phyloP scores from a whole-genome alignment of 2,329 filamentous ascomycete species.

The Leptographium galeiforme region DNA sequence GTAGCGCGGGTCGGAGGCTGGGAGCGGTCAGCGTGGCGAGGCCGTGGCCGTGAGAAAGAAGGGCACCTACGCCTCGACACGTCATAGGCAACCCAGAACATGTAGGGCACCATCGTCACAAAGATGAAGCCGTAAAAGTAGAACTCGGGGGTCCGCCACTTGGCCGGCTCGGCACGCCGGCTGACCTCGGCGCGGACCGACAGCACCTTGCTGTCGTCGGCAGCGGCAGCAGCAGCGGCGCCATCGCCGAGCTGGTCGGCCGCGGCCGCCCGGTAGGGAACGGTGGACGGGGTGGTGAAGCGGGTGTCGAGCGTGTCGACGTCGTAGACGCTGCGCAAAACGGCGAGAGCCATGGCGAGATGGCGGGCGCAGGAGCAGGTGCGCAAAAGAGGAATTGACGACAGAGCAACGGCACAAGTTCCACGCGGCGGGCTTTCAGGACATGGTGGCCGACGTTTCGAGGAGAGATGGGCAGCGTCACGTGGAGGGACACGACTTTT shows the following conservation, averaged over 20 bases:
- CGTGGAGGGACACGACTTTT: not conserved
- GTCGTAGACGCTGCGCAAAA: slow-evolving; percentile 38
- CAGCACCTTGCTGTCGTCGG: slow-evolving; percentile 17
- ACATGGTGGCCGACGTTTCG: not conserved
- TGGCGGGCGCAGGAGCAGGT: not conserved
- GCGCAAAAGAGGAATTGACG: not conserved
- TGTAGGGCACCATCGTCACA: slow-evolving; percentile 54
- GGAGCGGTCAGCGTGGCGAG: too few species aligned
- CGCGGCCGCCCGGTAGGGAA: slow-evolving; percentile 44
- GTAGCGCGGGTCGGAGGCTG: slow-evolving; percentile 74
- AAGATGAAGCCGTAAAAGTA: slow-evolving; percentile 66
- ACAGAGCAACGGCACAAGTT: too few species aligned
- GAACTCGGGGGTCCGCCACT: slow-evolving; percentile 82
- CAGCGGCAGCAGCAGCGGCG: not conserved
- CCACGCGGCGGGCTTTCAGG: not conserved
- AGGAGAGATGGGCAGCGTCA: not conserved
- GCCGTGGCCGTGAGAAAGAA: too few species aligned
- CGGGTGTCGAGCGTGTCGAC: slow-evolving; percentile 32
- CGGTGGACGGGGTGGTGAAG: slow-evolving; percentile 51
- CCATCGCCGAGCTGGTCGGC: slow-evolving; percentile 21
- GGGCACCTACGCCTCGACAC: slow-evolving; percentile 62
- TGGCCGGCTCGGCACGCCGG: slow-evolving; percentile 41
- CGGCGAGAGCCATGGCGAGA: slow-evolving; percentile 16
- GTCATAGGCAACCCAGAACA: slow-evolving; percentile 82
- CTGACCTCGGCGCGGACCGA: slow-evolving; percentile 12